Conservation (phyloP, 768 basidiomycete species). For the Auriculariales sp. region DNA sequence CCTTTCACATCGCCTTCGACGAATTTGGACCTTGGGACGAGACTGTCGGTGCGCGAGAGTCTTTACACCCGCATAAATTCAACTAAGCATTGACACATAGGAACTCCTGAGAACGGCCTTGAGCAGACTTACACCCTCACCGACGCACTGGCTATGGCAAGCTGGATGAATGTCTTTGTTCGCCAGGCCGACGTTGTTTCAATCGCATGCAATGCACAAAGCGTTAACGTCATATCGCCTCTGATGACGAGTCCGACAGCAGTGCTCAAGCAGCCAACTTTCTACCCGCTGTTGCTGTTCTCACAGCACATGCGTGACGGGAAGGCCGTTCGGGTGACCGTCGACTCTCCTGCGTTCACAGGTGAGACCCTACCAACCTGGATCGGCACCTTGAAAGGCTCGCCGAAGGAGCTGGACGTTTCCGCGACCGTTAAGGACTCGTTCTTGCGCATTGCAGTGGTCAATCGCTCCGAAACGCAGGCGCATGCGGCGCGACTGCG, state of each 20-base stretch:
- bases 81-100: not conserved
- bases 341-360: slow-evolving; percentile 21
- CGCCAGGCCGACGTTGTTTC: slow-evolving; percentile 43
- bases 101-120: not conserved
- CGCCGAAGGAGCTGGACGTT: slow-evolving; percentile 32
- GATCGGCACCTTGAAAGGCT: slow-evolving; percentile 25
- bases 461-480: slow-evolving; percentile 32
- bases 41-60: not conserved
- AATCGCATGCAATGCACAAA: slow-evolving; percentile 49
- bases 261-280: slow-evolving; percentile 26
- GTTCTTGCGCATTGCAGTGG: slow-evolving; percentile 32
- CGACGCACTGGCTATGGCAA: slow-evolving; percentile 27
- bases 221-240: slow-evolving; percentile 34
- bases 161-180: slow-evolving; percentile 48
- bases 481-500: slow-evolving; percentile 24
- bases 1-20: not conserved
- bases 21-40: not conserved
- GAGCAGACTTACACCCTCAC: not conserved
- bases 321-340: slow-evolving; percentile 23
- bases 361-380: slow-evolving; percentile 39
- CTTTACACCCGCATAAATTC: not conserved
- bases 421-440: slow-evolving; percentile 27
- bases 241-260: slow-evolving; percentile 10
- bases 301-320: slow-evolving; percentile 38
- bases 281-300: slow-evolving; percentile 38